phyloP scores from a whole-genome alignment of 2,329 filamentous ascomycete genomes.

The Epichloe uncinata region DNA sequence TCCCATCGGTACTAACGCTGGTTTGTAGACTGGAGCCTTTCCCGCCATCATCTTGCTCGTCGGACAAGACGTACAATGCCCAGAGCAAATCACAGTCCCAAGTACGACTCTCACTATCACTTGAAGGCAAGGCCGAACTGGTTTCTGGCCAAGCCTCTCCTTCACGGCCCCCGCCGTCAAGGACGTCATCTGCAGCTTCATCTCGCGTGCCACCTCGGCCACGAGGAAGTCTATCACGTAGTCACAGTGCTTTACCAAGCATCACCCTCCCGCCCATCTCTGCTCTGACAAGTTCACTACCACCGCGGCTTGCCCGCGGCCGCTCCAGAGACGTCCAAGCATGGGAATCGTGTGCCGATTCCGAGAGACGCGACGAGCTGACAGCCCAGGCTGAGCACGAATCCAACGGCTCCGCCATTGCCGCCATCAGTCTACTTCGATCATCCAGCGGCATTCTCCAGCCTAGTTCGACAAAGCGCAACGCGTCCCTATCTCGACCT shows the following conservation, averaged over 20 bases:
- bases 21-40: slow-evolving; percentile 29
- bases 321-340: slow-evolving; percentile 77
- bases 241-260: slow-evolving; percentile 52
- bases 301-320: slow-evolving; percentile 47
- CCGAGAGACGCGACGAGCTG: slow-evolving; percentile 63
- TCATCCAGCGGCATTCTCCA: slow-evolving; percentile 46
- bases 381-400: slow-evolving; percentile 73
- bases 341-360: slow-evolving; percentile 86
- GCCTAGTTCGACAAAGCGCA: slow-evolving; percentile 51
- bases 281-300: slow-evolving; percentile 36
- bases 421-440: slow-evolving; percentile 68
- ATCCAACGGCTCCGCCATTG: slow-evolving; percentile 63
- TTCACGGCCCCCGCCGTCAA: slow-evolving; percentile 35
- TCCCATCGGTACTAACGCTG: not conserved
- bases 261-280: slow-evolving; percentile 45
- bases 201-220: slow-evolving; percentile 34
- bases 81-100: slow-evolving; percentile 29
- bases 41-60: slow-evolving; percentile 28
- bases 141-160: slow-evolving; percentile 58
- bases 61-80: slow-evolving; percentile 25
- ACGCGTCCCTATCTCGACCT: slow-evolving; percentile 30
- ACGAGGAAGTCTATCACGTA: slow-evolving; percentile 46
- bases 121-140: slow-evolving; percentile 84
- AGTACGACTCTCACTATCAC: slow-evolving; percentile 67
- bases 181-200: slow-evolving; percentile 32